Base-by-base conservation (phyloP, 306 rosid species). In the Prunus mongolica region DNA sequence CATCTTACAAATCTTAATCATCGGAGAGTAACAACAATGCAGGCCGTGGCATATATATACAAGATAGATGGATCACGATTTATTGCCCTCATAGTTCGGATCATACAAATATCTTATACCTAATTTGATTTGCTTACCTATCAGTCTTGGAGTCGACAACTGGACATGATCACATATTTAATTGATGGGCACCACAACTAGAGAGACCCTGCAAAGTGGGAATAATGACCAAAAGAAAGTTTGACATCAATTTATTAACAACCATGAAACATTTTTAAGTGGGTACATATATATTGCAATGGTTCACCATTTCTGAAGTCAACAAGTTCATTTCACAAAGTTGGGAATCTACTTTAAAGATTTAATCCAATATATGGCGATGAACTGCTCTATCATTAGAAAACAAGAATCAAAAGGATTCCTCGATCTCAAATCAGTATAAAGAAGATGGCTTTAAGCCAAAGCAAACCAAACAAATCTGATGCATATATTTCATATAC, bases 161-260 rank as follows among this genome's bases (percentile, higher is more conserved):
- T 3, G 27, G 67, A 65, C 74, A 66, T 24, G 62, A 19, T 47
- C 19, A 16, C 79, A 65, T 78, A 27, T 62, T 52, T 71, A 49
- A 73, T 46, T 76, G 84, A 70, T 13, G 19, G 49, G 76, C 54
- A 69, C 83, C 22, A 64, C 49, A 79, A 78, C 73, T 60, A 67
- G 45, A 67, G 50, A 83, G 65, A 66, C 83, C 90, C 94, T 91
- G 91, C 84, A 87, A 71, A 71, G 66, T 14, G 75, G 60, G 69
- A 62, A 65, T 38, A 72, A 32, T 32, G 49, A 58, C 47, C 32
- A 60, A 44, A 61, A 58, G 55, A 20, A 55, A 71, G 61, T 74
- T 57, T 16, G 16, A 34, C 3, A 20, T 27, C 49, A 62, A 32
- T 61, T 46, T 54, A 38, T 32, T 12, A 16, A 41, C 62, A 49